phyloP scores from a whole-genome alignment of 2,329 filamentous ascomycete genomes.

The Helotiales sp. region DNA sequence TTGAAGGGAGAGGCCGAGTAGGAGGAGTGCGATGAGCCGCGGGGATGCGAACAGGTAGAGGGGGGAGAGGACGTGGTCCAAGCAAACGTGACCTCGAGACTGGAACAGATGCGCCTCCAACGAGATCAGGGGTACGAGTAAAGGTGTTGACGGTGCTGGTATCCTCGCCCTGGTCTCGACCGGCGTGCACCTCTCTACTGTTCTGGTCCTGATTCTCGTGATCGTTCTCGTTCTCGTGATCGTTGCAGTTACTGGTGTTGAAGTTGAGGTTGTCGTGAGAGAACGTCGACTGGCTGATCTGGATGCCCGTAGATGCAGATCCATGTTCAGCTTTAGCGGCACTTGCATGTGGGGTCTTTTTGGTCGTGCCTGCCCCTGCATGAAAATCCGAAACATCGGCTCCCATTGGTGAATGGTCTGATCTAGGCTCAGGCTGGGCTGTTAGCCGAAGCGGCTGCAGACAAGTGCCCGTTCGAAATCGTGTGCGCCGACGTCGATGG shows the following conservation, averaged over 20 bases:
- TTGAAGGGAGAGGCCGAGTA: neutral
- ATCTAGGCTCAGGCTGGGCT: neutral
- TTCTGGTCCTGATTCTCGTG: neutral
- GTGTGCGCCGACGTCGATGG: neutral
- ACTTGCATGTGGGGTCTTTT: neutral
- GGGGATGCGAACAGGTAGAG: neutral
- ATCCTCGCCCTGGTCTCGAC: neutral
- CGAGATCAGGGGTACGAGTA: neutral
- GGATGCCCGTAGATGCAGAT: too few relatives aligned
- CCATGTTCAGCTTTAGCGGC: neutral
- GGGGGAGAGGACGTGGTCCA: neutral
- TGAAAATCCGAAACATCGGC: neutral
- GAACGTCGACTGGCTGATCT: too few relatives aligned
- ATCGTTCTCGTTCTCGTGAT: neutral
- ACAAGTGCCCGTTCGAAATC: neutral
- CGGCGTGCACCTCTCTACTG: too few relatives aligned
- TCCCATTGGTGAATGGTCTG: neutral
- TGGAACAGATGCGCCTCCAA: neutral
- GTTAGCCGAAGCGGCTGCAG: neutral
- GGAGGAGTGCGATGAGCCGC: too few relatives aligned
- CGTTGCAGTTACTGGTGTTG: neutral
- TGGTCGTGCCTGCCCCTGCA: neutral
- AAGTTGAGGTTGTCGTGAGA: neutral
- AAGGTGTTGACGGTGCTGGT: neutral
- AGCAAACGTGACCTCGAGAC: neutral